Evolutionary conservation across 2,329 filamentous ascomycete genomes (phyloP).

Genomic region (Xylariaceae sp.): DNA sequence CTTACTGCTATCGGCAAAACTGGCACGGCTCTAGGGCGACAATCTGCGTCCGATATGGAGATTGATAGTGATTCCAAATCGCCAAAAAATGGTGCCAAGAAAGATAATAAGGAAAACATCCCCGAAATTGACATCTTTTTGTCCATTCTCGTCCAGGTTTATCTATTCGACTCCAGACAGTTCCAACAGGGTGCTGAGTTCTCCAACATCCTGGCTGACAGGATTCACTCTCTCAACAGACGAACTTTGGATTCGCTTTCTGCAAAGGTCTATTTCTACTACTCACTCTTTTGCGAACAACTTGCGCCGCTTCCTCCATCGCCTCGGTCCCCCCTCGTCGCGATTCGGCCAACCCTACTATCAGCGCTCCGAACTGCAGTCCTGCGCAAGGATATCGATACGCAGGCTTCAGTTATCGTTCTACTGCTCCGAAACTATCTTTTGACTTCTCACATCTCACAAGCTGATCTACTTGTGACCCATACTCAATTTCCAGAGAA

Average conservation of each 20-base stretch:
- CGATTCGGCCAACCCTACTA: constrained; percentile 79
- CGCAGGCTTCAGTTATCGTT: constrained; percentile 93
- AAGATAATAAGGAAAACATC: constrained; percentile 67
- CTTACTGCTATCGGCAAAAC: constrained; percentile 64
- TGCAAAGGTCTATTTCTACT: constrained; percentile 97
- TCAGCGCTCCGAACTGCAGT: constrained; percentile 91
- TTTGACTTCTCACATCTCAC: constrained; percentile 89
- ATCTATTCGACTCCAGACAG: constrained; percentile 79
- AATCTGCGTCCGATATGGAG: constrained; percentile 62
- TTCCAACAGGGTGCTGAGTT: constrained; percentile 76
- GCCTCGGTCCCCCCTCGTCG: constrained; percentile 77
- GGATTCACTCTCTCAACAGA: constrained; percentile 83
- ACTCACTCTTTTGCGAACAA: constrained; percentile 90
- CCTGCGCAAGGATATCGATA: constrained; percentile 91
- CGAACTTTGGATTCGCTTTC: constrained; percentile 90
- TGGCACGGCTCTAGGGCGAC: constrained; percentile 55
- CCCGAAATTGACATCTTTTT: constrained; percentile 88
- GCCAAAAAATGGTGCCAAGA: constrained; percentile 54
- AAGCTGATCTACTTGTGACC: constrained; percentile 90
- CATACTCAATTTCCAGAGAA: constrained; percentile 93
- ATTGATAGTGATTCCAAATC: constrained; percentile 58
- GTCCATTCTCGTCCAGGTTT: constrained; percentile 78
- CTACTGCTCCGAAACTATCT: constrained; percentile 94
- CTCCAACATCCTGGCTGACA: constrained; percentile 75
- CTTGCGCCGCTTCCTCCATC: constrained; percentile 82